Conservation (phyloP, 371 early-diverging fungal genomes). For the Mortierella sp. region DNA sequence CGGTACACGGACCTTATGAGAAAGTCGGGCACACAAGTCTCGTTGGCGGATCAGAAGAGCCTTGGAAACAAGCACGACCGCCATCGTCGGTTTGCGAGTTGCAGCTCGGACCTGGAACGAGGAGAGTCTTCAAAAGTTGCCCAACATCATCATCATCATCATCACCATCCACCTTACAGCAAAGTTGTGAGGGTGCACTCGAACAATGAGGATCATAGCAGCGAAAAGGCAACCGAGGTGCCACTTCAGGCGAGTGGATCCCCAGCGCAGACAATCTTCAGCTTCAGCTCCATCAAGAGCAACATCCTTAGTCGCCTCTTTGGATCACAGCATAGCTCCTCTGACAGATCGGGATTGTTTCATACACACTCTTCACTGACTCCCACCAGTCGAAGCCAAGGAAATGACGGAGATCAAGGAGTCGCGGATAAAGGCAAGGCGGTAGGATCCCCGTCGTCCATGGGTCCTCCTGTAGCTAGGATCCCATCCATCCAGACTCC, state of each 20-base stretch:
- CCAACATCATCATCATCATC: background rate
- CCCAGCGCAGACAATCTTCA: slow-evolving; percentile 4
- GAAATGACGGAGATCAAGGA: background rate
- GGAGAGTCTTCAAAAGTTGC: background rate
- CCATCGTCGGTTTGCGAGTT: background rate
- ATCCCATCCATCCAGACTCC: background rate
- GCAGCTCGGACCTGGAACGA: slow-evolving; percentile 1
- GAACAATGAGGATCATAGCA: background rate
- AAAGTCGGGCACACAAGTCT: slow-evolving; percentile 10
- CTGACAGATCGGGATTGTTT: background rate
- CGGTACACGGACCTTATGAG: slow-evolving; percentile 28
- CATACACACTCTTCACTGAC: background rate
- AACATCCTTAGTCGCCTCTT: slow-evolving; percentile 27
- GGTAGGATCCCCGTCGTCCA: background rate
- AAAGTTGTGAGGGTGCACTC: background rate
- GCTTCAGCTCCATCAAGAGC: slow-evolving; percentile 18
- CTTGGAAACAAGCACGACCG: background rate
- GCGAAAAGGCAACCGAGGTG: background rate
- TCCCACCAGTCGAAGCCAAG: background rate
- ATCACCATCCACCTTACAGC: too few species aligned
- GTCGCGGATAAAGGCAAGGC: background rate
- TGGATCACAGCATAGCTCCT: slow-evolving; percentile 13
- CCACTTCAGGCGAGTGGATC: background rate
- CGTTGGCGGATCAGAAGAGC: background rate
- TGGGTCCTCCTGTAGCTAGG: background rate